A percentile compares a stretch with the other conserved stretches of the same genome.
Conservation (phyloP, 2,329 filamentous ascomycete genomes). For the Fusarium buxicola region DNA sequence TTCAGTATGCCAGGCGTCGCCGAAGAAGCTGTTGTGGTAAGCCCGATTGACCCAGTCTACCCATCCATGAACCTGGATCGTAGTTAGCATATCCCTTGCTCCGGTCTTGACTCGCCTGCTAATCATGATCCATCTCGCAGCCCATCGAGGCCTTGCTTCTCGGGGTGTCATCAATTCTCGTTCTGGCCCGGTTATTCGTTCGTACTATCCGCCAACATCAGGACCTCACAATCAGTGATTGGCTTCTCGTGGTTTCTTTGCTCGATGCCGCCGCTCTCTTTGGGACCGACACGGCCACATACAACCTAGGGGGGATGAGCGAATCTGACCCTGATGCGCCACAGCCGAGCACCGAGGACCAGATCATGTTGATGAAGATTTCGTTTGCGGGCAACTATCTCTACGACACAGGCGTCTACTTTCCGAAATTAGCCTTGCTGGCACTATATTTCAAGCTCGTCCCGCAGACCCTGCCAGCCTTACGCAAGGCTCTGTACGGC, state of each 20-base stretch:
- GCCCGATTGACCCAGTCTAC: background rate
- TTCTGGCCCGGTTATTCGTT: conserved; percentile 39
- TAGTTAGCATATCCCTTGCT: conserved; percentile 4
- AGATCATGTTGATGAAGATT: conserved; percentile 44
- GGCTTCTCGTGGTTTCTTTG: conserved; percentile 44
- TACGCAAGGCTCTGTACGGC: conserved; percentile 42
- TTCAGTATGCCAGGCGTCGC: conserved; percentile 25
- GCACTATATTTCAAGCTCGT: conserved; percentile 47
- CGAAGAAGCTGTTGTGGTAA: conserved; percentile 37
- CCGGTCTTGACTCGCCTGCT: conserved; percentile 16
- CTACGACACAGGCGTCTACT: conserved; percentile 48
- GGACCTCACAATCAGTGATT: conserved; percentile 47
- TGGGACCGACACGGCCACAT: conserved; percentile 42
- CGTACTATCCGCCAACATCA: conserved; percentile 42
- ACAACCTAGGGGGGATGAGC: conserved; percentile 46
- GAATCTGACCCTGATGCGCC: conserved; percentile 38
- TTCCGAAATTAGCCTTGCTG: conserved; percentile 46
- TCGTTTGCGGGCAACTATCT: conserved; percentile 49
- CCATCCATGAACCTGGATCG: background rate
- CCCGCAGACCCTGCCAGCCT: conserved; percentile 40
- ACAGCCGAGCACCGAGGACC: conserved; percentile 16
- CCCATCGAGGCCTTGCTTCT: conserved; percentile 47
- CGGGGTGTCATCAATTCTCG: conserved; percentile 35
- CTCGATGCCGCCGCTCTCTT: conserved; percentile 45
- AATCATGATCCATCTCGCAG: conserved; percentile 26